These are phyloP conservation scores for Colletotrichum sansevieriae DNA, from an alignment of 2,329 filamentous ascomycete species.

Conservation along the genomic window DNA sequence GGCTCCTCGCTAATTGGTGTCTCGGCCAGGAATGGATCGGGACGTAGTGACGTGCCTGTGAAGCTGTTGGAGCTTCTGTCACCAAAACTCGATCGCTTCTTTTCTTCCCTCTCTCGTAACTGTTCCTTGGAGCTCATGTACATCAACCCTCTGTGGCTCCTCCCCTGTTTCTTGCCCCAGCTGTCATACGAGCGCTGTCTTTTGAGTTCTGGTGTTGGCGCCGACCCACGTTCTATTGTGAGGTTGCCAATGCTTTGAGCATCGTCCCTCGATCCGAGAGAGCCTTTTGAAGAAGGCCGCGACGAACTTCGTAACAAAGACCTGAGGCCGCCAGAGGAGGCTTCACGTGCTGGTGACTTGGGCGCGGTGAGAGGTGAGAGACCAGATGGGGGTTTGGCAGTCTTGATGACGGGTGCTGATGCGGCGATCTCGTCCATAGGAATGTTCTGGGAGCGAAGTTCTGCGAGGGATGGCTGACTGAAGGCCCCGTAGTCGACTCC, in stretches of 20 bases:
- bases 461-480: slow-evolving; percentile 63
- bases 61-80: slow-evolving; percentile 56
- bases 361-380: slow-evolving; percentile 78
- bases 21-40: slow-evolving; percentile 65
- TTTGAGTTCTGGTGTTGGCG: slow-evolving; percentile 58
- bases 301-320: slow-evolving; percentile 71
- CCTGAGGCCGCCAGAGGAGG: slow-evolving; percentile 64
- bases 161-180: slow-evolving; percentile 69
- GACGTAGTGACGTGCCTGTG: slow-evolving; percentile 53
- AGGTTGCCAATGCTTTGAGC: slow-evolving; percentile 73
- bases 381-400: slow-evolving; percentile 84
- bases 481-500: slow-evolving; percentile 81
- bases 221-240: slow-evolving; percentile 70
- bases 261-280: slow-evolving; percentile 68
- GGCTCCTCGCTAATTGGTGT: slow-evolving; percentile 70
- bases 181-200: slow-evolving; percentile 70
- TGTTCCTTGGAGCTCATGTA: slow-evolving; percentile 81
- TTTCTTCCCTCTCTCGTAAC: slow-evolving; percentile 74
- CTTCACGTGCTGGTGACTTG: slow-evolving; percentile 65
- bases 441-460: slow-evolving; percentile 60
- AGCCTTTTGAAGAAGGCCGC: slow-evolving; percentile 71
- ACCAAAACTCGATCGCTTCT: slow-evolving; percentile 65
- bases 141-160: slow-evolving; percentile 71
- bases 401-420: slow-evolving; percentile 80
- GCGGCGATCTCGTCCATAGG: slow-evolving; percentile 72